phyloP scores from a whole-genome alignment of 2,329 filamentous ascomycete species.

The Geosmithia morbida region DNA sequence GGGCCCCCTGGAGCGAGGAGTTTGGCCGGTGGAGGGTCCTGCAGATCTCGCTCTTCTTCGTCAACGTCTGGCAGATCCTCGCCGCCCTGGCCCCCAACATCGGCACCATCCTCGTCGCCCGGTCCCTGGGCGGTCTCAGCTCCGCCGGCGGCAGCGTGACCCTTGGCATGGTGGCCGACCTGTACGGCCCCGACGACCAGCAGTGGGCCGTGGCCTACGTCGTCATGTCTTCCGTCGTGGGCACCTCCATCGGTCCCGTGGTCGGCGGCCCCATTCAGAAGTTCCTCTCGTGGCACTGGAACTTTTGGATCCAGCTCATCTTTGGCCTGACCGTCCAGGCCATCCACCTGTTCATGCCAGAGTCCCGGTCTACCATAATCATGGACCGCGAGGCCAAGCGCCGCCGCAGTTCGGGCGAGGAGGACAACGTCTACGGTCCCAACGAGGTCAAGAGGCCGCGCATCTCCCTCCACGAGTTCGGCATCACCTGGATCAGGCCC shows the following conservation, averaged over 20 bases:
- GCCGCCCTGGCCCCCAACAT: constrained; percentile 63
- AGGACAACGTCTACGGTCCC: constrained; percentile 53
- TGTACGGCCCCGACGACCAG: constrained; percentile 57
- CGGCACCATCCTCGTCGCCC: constrained; percentile 50
- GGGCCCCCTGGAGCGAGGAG: constrained; percentile 79
- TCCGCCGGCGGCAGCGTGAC: constrained; percentile 61
- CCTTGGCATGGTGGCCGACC: constrained; percentile 58
- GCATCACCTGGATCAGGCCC: constrained; percentile 43
- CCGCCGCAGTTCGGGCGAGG: constrained; percentile 38
- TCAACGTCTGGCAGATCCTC: constrained; percentile 63
- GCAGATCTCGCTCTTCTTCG: constrained; percentile 55
- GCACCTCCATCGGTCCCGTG: constrained; percentile 61
- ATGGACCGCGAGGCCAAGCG: constrained; percentile 68
- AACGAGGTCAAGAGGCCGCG: constrained; percentile 47
- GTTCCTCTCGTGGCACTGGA: constrained; percentile 50
- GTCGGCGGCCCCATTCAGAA: constrained; percentile 60
- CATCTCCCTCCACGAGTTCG: constrained; percentile 42
- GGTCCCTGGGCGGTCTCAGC: constrained; percentile 50
- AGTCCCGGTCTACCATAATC: constrained; percentile 62
- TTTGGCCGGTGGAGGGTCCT: constrained; percentile 62
- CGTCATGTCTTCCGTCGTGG: constrained; percentile 66
- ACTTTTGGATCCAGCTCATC: constrained; percentile 75
- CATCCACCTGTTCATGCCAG: constrained; percentile 57
- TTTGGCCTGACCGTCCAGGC: constrained; percentile 56
- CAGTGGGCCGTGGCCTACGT: constrained; percentile 64